A percentile compares a stretch with the other conserved stretches of the same genome.
Evolutionary conservation across 305 asterid genomes (phyloP).

Genomic region (Fraxinus xanthoxyloides): DNA sequence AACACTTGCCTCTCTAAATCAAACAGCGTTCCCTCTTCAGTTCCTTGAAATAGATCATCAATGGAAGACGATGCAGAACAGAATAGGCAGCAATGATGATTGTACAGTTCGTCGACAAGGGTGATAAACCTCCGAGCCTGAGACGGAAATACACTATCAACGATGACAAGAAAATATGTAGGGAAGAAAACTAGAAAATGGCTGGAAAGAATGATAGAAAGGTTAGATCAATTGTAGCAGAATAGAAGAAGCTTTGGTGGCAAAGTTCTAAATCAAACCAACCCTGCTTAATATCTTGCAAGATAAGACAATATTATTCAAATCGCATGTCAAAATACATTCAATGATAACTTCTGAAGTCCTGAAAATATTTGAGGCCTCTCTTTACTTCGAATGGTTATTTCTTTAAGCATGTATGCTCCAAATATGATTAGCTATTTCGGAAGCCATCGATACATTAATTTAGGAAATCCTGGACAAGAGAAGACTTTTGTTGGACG

Average conservation of each 20-base stretch:
- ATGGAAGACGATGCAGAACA: slow-evolving; percentile 76
- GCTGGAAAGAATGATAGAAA: slow-evolving; percentile 3
- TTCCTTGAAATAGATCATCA: slow-evolving; percentile 94
- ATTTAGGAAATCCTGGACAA: background rate
- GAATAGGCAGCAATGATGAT: slow-evolving; percentile 83
- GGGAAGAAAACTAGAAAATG: background rate
- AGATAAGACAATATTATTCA: background rate
- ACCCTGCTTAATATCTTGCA: background rate
- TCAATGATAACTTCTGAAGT: background rate
- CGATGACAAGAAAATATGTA: slow-evolving; percentile 1
- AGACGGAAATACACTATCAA: background rate
- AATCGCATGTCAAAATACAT: background rate
- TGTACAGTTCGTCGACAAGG: slow-evolving; percentile 88
- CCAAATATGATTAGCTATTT: background rate
- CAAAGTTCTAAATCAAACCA: slow-evolving; percentile 9
- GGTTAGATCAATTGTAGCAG: background rate
- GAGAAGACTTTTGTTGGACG: background rate
- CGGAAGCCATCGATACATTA: background rate
- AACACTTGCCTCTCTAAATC: slow-evolving; percentile 81
- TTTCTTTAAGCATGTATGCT: background rate
- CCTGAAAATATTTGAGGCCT: background rate
- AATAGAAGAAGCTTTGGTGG: background rate
- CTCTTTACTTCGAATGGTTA: background rate
- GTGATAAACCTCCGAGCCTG: slow-evolving; percentile 98
- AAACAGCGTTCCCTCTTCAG: slow-evolving; percentile 86